Percentiles rank a stretch among this genome's conserved stretches.
phyloP scores from a whole-genome alignment of 106 monocot genomes.

The Phalaenopsis aphrodite region DNA sequence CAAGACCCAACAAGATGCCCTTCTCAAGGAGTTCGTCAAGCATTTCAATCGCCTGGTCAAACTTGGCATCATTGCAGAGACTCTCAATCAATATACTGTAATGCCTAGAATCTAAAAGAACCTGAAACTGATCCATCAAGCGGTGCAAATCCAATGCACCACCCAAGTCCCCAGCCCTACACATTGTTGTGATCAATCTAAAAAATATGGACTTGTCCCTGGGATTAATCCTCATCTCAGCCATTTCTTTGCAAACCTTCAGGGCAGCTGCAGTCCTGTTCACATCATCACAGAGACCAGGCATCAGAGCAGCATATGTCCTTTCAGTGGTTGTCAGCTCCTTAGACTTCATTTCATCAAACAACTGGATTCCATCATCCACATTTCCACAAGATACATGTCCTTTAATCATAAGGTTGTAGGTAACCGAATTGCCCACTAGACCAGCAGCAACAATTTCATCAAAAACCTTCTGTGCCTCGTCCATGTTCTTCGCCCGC shows the following conservation, averaged over 20 bases:
- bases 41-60: conserved; percentile 40
- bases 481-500: conserved; percentile 32
- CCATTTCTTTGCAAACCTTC: conserved; percentile 65
- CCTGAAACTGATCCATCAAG: conserved; percentile 36
- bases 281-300: conserved; percentile 61
- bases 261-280: conserved; percentile 40
- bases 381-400: conserved; percentile 34
- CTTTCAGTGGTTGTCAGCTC: conserved; percentile 47
- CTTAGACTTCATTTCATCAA: conserved; percentile 50
- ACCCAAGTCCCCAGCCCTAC: conserved; percentile 45
- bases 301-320: conserved; percentile 74
- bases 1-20: conserved; percentile 34
- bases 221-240: conserved; percentile 47
- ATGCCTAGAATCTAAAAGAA: conserved; percentile 33
- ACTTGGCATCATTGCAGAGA: conserved; percentile 49
- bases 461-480: conserved; percentile 43
- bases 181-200: conserved; percentile 54
- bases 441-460: conserved; percentile 32
- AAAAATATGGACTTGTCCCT: conserved; percentile 62
- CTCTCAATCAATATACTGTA: conserved; percentile 62
- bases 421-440: conserved; percentile 52
- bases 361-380: conserved; percentile 57
- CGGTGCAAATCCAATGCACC: conserved; percentile 51
- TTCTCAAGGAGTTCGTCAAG: conserved; percentile 69
- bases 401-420: conserved; percentile 90